Evolutionary conservation across 2,329 filamentous ascomycete genomes (phyloP).

Genomic region (Blastomyces parvus): DNA sequence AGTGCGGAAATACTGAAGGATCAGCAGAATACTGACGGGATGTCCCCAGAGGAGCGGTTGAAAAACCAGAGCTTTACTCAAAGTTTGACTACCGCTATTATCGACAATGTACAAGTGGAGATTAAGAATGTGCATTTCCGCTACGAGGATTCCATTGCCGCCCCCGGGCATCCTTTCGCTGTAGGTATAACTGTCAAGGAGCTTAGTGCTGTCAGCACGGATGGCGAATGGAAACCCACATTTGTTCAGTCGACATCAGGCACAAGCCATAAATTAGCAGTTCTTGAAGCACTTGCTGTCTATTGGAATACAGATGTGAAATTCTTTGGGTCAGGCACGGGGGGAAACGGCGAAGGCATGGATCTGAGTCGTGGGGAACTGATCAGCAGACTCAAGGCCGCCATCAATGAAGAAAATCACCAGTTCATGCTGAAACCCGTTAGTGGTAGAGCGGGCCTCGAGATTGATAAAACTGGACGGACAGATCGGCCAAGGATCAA

Average conservation of each 20-base stretch:
- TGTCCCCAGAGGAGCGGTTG: constrained; percentile 90
- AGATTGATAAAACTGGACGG: constrained; percentile 87
- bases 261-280: constrained; percentile 88
- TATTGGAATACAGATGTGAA: constrained; percentile 97
- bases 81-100: constrained; percentile 88
- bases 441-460: constrained; percentile 86
- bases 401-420: constrained; percentile 72
- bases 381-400: constrained; percentile 62
- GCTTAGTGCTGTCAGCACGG: constrained; percentile 93
- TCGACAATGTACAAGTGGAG: constrained; percentile 95
- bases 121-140: constrained; percentile 98
- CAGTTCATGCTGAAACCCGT: constrained; percentile 96
- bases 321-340: constrained; percentile 67
- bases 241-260: constrained; percentile 82
- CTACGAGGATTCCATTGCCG: constrained; percentile 95
- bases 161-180: constrained; percentile 89
- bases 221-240: constrained; percentile 87
- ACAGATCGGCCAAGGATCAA: constrained; percentile 74
- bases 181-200: constrained; percentile 87
- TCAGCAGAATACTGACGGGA: constrained; percentile 75
- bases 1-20: constrained; percentile 92
- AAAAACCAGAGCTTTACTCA: constrained; percentile 97
- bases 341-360: constrained; percentile 49
- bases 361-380: constrained; percentile 62
- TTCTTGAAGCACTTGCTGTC: constrained; percentile 75